Base-by-base conservation (phyloP, 2,329 filamentous ascomycete genomes). In the Trichoderma harzianum region DNA sequence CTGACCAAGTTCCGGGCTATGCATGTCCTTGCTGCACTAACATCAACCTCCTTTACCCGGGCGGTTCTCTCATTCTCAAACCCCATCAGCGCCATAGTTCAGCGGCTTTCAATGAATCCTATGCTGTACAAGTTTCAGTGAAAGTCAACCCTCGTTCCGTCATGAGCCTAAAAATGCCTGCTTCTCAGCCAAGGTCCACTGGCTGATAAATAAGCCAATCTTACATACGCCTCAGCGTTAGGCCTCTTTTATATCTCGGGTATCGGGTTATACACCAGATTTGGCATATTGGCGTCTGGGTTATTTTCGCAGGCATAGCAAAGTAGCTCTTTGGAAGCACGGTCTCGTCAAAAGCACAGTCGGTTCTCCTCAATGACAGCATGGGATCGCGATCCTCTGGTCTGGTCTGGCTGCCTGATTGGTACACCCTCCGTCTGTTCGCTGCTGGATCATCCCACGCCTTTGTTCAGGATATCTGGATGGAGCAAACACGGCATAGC, bases 21-120 rank as follows among this genome's bases (percentile, higher is more conserved):
- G 67, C 43, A 53, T 34, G 14, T 36, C 57, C 43, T 18, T 34
- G 21, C 55, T 69, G 58, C 51, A 67, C 64, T 67, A 69, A 36
- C 7, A 34, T 18, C n/a, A 36, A 62, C 67, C 53, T 69, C 55
- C 67, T 69, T 69, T 69, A 69, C 28, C 67, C 67, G 67, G 67
- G 57, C 57, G 67, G 39, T 21, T 61, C 47, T 30, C 61, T 53
- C 14, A 60, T 26, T 30, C 57, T 69, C 39, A 26, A 62, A 69
- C 66, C 57, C 39, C 36, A 69, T 61, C 28, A 60, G 28, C 66
- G 66, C 66, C 66, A 61, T 53, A 14, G 51, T 39, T 67, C 64
- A 53, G 32, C 36, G 47, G 16, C 36, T 47, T n/a, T 60, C 26
- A 61, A 61, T 53, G 47, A 61, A 34, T 62, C 39, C 57, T 62